Evolutionary conservation across 768 basidiomycete species (phyloP).

Genomic region (Jaapia argillacea): DNA sequence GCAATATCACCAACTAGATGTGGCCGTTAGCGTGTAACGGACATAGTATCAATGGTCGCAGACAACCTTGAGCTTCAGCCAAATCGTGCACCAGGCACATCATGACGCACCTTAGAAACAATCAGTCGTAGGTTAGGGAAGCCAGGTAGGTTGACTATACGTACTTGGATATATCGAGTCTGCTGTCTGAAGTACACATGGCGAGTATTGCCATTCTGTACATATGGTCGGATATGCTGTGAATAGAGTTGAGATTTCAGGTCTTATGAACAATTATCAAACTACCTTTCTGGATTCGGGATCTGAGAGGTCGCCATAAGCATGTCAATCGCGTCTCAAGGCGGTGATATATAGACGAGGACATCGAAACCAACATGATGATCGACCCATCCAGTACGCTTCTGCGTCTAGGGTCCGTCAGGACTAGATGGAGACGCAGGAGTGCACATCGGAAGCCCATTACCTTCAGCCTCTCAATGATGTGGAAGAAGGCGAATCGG

Average conservation of each 20-base stretch:
- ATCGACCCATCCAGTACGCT: slow-evolving; percentile 92
- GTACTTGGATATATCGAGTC: slow-evolving; percentile 66
- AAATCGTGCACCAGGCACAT: slow-evolving; percentile 91
- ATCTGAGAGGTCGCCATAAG: slow-evolving; percentile 35
- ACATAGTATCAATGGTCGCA: neutral
- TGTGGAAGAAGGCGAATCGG: slow-evolving; percentile 82
- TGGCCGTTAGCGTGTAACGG: neutral
- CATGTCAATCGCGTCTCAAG: slow-evolving; percentile 1
- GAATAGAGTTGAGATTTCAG: neutral
- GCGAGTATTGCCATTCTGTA: slow-evolving; percentile 93
- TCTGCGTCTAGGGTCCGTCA: slow-evolving; percentile 64
- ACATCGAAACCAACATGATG: slow-evolving; percentile 44
- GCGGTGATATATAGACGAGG: neutral
- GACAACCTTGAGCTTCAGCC: slow-evolving; percentile 82
- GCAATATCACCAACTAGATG: slow-evolving; percentile 86
- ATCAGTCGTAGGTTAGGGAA: neutral
- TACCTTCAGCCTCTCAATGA: slow-evolving; percentile 85
- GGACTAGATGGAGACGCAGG: no score
- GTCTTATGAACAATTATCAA: neutral
- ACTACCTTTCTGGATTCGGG: slow-evolving; percentile 76
- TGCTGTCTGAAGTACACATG: slow-evolving; percentile 72
- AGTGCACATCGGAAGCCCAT: neutral
- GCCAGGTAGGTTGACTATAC: slow-evolving; percentile 10
- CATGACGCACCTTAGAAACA: slow-evolving; percentile 68
- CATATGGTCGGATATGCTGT: slow-evolving; percentile 93